Percentiles rank a stretch among this genome's conserved stretches.
Conservation (phyloP, 495 filamentous ascomycete genomes). For the Xylaria bambusicola region DNA sequence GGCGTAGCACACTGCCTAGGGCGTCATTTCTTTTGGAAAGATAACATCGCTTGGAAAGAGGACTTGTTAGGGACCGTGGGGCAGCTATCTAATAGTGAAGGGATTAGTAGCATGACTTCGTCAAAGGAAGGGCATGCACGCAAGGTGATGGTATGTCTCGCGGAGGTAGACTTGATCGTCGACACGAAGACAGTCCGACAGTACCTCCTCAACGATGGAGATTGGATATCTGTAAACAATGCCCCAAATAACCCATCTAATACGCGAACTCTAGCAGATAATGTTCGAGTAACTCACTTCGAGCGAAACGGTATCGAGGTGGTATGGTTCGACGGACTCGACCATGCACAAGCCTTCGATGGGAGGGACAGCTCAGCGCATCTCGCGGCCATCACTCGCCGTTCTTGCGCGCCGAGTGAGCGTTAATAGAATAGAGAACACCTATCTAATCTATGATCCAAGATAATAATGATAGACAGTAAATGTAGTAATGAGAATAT, state of each 20-base stretch:
- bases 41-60: conserved; percentile 68
- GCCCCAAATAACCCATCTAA: neutral
- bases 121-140: conserved; percentile 23
- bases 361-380: conserved; percentile 36
- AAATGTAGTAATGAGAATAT: neutral
- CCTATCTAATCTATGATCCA: neutral
- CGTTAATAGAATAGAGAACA: conserved; percentile 18
- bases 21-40: conserved; percentile 67
- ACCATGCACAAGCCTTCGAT: conserved; percentile 73
- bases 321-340: conserved; percentile 61
- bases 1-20: conserved; percentile 60
- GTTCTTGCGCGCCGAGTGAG: conserved; percentile 35
- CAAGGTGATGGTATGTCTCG: conserved; percentile 56
- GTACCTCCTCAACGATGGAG: conserved; percentile 52
- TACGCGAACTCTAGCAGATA: conserved; percentile 14
- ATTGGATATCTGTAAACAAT: conserved; percentile 21
- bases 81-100: conserved; percentile 18
- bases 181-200: conserved; percentile 57
- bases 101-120: conserved; percentile 15
- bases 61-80: conserved; percentile 43
- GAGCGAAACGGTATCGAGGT: conserved; percentile 57
- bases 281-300: conserved; percentile 33
- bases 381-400: conserved; percentile 46
- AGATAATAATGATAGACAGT: neutral
- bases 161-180: conserved; percentile 65